Conservation (phyloP, 1,284 basidiomycete genomes). For the Sporisorium graminicola region DNA sequence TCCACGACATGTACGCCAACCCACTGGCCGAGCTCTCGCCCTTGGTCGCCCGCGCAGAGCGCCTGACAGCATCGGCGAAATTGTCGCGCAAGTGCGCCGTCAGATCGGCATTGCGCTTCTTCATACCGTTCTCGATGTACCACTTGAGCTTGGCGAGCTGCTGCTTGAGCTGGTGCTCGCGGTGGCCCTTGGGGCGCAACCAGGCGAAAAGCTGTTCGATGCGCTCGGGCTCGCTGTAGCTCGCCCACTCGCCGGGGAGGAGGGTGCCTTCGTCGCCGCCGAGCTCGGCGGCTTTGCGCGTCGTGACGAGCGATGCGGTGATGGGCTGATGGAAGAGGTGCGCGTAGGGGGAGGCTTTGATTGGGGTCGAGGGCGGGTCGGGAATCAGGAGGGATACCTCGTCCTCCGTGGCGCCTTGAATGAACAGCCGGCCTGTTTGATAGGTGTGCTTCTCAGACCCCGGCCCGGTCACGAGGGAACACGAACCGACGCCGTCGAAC, state of each 20-base stretch:
- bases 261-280: slow-evolving; percentile 74
- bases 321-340: slow-evolving; percentile 66
- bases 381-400: slow-evolving; percentile 41
- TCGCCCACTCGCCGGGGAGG: slow-evolving; percentile 84
- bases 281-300: slow-evolving; percentile 66
- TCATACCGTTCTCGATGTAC: slow-evolving; percentile 84
- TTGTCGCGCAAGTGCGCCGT: slow-evolving; percentile 17
- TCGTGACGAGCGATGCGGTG: slow-evolving; percentile 7
- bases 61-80: slow-evolving; percentile 13
- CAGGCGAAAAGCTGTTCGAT: slow-evolving; percentile 85
- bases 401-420: slow-evolving; percentile 86
- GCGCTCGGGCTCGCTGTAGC: slow-evolving; percentile 88
- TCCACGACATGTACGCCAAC: slow-evolving; percentile 37
- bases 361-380: background rate
- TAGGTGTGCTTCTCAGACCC: slow-evolving; percentile 73
- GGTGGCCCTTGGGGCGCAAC: slow-evolving; percentile 89
- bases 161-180: slow-evolving; percentile 86
- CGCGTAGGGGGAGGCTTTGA: slow-evolving; percentile 22
- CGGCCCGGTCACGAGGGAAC: slow-evolving; percentile 74
- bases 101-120: slow-evolving; percentile 51
- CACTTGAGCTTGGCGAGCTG: slow-evolving; percentile 84
- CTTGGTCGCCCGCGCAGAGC: slow-evolving; percentile 10
- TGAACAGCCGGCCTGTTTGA: slow-evolving; percentile 87
- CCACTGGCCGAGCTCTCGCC: background rate
- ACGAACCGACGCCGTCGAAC: slow-evolving; percentile 94